Conservation (phyloP, 2,329 filamentous ascomycete genomes). For the Ophiostoma sp. region DNA sequence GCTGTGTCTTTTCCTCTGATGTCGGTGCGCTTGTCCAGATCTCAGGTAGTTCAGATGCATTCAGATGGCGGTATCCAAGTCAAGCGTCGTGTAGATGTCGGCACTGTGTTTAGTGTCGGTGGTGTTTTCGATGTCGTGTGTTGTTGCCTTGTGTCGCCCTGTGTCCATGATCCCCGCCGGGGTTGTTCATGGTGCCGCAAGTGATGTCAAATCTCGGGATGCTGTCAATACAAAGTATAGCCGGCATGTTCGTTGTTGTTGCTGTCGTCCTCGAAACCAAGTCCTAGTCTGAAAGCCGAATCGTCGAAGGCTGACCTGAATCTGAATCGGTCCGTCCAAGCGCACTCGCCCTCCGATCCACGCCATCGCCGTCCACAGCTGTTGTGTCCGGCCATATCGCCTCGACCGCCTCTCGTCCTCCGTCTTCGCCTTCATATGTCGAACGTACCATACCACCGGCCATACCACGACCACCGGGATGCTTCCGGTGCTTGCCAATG, state of each 20-base stretch:
- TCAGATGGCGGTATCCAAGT: not conserved
- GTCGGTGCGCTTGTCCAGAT: not conserved
- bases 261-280: not conserved
- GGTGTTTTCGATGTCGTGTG: no score
- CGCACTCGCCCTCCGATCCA: not conserved
- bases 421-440: not conserved
- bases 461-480: conserved; percentile 73
- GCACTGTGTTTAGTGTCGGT: no score
- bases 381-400: not conserved
- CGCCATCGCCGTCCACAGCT: not conserved
- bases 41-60: not conserved
- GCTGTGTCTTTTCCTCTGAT: not conserved
- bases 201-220: no score
- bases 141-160: no score
- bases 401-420: not conserved
- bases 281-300: not conserved
- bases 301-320: not conserved
- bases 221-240: no score
- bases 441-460: conserved; percentile 67
- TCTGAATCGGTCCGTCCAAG: not conserved
- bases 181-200: no score
- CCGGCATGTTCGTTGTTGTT: not conserved
- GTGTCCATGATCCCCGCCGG: no score
- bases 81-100: no score
- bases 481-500: conserved; percentile 98